Conservation (phyloP, 1,284 basidiomycete genomes). For the Gomphus bonarii region DNA sequence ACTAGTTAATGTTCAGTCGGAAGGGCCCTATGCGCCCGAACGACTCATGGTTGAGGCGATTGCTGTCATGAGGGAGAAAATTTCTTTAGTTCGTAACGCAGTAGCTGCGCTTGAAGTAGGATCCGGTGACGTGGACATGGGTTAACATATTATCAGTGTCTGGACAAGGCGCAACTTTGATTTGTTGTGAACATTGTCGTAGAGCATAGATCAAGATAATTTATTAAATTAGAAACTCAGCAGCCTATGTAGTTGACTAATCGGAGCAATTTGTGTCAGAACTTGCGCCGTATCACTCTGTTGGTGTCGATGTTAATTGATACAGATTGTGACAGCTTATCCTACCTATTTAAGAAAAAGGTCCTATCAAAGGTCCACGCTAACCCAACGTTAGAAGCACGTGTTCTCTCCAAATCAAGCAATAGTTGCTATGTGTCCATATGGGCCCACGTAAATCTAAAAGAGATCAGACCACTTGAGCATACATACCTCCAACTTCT, state of each 20-base stretch:
- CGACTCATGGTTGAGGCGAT: conserved; percentile 79
- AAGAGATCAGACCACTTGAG: background rate
- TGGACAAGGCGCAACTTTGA: too few species aligned
- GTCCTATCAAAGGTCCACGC: too few species aligned
- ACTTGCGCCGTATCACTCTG: too few species aligned
- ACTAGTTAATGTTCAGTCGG: conserved; percentile 83
- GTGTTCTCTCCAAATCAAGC: background rate
- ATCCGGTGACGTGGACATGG: background rate
- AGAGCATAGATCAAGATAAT: too few species aligned
- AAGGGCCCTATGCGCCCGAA: conserved; percentile 81
- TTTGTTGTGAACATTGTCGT: too few species aligned
- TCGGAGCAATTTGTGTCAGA: too few species aligned
- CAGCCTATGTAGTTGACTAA: too few species aligned
- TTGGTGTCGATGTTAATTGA: too few species aligned
- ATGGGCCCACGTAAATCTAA: background rate
- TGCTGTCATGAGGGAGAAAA: conserved; percentile 76
- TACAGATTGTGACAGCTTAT: too few species aligned
- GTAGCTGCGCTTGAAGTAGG: conserved; percentile 31
- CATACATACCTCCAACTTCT: background rate
- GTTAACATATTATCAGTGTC: background rate
- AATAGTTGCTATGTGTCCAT: background rate
- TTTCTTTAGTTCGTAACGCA: conserved; percentile 48
- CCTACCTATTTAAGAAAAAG: too few species aligned
- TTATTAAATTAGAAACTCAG: too few species aligned
- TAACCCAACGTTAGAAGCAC: background rate